Evolutionary conservation across 495 filamentous ascomycete species (phyloP), one percentile per base, ranked within the genome.

Genomic region (Penicillium atrosanguineum): DNA sequence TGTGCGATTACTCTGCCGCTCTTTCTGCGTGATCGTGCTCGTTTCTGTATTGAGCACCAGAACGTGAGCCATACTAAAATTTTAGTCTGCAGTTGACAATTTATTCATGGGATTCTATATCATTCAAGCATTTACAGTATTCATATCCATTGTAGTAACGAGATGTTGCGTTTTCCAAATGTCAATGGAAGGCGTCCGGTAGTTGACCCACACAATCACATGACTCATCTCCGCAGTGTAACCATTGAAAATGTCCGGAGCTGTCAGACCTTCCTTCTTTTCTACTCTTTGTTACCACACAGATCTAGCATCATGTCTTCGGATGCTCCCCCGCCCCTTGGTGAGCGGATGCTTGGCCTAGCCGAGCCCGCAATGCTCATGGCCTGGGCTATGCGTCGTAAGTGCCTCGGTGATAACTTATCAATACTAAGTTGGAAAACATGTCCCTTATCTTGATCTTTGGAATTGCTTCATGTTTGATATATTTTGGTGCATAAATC

Each of bases 371-470:
- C 59, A 4, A n/a, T 48, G 3, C 50, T 75, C 39, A 52, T 71
- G 55, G 23, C 41, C 3, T 68, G 55, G 61, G 66, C 71, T 14
- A 61, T 73, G 53, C 61, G 63, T 23, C 62, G 72, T 75, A 61
- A 61, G 69, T 64, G 31, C 31, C 31, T 14, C 31, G 4, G 9
- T 2, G 12, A 34, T 34, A 2, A 23, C 23, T 23, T 31, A 14
- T 34, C 31, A 34, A 34, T 34, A 15, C 31, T 15, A 34, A 14
- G 31, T 4, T 14, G 31, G 11, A 34, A 31, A 9, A 12, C 7
- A 31, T 31, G 2, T 39, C n/a, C 14, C 37, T 39, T 39, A 19
- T n/a, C n/a, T n/a, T 14, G 9, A 12, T 37, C 7, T n/a, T 37
- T n/a, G n/a, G 11, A n/a, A n/a, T 12, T 37, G 34, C 34, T 37